phyloP scores from a whole-genome alignment of 2,329 filamentous ascomycete genomes.

The Verticillium nonalfalfae region DNA sequence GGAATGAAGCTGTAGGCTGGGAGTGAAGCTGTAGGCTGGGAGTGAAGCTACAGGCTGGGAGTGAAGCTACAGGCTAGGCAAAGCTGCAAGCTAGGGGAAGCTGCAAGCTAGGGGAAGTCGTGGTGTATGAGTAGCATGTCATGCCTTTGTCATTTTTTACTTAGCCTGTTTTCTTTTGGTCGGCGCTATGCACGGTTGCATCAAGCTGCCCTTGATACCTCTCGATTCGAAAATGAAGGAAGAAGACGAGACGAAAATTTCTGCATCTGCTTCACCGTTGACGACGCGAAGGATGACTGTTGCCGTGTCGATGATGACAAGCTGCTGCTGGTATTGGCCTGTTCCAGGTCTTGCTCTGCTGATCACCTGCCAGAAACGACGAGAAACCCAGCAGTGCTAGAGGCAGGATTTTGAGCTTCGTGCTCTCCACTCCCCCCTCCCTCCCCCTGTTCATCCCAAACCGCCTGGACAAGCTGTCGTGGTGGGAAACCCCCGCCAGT shows the following conservation, averaged over 20 bases:
- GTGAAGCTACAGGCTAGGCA: no score
- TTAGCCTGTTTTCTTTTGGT: slow-evolving; percentile 7
- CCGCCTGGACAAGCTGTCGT: no score
- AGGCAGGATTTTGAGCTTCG: not conserved
- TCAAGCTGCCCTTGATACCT: not conserved
- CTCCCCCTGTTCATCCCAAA: no score
- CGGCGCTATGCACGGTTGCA: slow-evolving; percentile 1
- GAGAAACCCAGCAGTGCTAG: not conserved
- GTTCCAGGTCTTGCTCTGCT: not conserved
- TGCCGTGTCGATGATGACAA: not conserved
- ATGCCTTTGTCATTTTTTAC: not conserved
- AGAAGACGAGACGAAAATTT: not conserved
- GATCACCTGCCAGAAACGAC: not conserved
- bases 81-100: no score
- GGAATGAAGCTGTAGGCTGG: no score
- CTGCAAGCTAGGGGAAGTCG: not conserved
- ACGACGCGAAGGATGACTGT: not conserved
- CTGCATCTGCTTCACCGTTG: not conserved
- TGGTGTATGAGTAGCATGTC: slow-evolving; percentile 8
- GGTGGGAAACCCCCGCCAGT: no score
- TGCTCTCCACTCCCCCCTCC: no score
- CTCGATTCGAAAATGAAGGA: not conserved
- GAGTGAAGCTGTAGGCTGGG: no score
- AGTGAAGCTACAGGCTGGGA: no score
- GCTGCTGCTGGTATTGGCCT: not conserved